Percentiles rank a stretch among this genome's conserved stretches.
Evolutionary conservation across 176 grass and related monocot species (phyloP).

Genomic region (Oryza glumipatula): DNA sequence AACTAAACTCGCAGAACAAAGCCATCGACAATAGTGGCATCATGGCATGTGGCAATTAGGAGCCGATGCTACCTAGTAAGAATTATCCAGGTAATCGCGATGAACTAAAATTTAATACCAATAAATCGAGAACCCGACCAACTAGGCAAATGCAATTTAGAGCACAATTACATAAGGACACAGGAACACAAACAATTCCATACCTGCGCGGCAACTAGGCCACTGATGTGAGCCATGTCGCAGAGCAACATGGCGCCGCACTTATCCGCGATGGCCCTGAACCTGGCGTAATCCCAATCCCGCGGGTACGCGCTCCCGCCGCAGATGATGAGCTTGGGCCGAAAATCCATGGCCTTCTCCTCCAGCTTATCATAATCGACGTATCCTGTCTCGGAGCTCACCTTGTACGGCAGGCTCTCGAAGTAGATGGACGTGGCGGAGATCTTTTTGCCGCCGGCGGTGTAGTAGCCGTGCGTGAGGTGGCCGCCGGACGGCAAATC

Average conservation of each 20-base stretch:
- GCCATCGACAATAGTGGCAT: neutral
- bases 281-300: constrained; percentile 72
- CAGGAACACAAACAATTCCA: neutral
- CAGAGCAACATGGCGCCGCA: constrained; percentile 68
- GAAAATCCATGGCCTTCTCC: constrained; percentile 61
- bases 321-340: constrained; percentile 63
- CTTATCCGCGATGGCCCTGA: constrained; percentile 62
- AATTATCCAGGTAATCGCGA: neutral
- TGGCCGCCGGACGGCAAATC: constrained; percentile 80
- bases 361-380: constrained; percentile 72
- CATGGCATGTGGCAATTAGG: neutral
- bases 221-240: constrained; percentile 85
- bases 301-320: constrained; percentile 69
- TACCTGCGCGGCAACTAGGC: constrained; percentile 74
- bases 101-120: neutral
- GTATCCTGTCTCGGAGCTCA: constrained; percentile 59
- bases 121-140: neutral
- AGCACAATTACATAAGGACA: neutral
- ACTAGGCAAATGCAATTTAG: neutral
- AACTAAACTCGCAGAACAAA: neutral
- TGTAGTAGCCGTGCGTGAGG: constrained; percentile 67
- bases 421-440: constrained; percentile 76
- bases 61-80: neutral
- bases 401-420: constrained; percentile 64
- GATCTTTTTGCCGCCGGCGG: constrained; percentile 69